Evolutionary conservation across 495 filamentous ascomycete species (phyloP).

Genomic region (Talaromyces stipitatus): DNA sequence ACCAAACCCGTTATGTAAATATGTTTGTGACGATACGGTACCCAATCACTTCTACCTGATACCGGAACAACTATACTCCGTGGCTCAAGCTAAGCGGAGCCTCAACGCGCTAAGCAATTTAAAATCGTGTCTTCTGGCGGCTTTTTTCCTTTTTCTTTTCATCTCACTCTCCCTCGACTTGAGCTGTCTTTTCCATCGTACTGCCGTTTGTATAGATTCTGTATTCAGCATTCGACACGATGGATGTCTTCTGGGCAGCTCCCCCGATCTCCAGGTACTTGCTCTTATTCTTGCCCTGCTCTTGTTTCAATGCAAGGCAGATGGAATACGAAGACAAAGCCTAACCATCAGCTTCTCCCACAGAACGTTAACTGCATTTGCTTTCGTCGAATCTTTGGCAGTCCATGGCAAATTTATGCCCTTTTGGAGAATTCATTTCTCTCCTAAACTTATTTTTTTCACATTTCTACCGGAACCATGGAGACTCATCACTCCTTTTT

Average conservation of each 20-base stretch:
- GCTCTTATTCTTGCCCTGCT: background rate
- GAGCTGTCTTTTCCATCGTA: background rate
- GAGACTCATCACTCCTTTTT: slow-evolving; percentile 62
- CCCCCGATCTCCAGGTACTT: slow-evolving; percentile 64
- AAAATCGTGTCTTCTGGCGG: background rate
- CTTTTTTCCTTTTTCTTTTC: background rate
- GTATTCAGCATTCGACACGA: slow-evolving; percentile 6
- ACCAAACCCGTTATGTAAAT: background rate
- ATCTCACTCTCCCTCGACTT: background rate
- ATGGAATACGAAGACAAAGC: slow-evolving; percentile 7
- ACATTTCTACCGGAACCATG: slow-evolving; percentile 61
- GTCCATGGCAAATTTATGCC: slow-evolving; percentile 54
- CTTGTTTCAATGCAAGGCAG: background rate
- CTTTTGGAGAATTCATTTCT: slow-evolving; percentile 49
- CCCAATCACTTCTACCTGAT: background rate
- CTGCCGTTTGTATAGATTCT: background rate
- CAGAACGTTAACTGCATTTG: slow-evolving; percentile 65
- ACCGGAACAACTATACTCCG: background rate
- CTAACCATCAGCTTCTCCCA: slow-evolving; percentile 29
- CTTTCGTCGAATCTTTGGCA: slow-evolving; percentile 54
- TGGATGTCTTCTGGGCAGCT: slow-evolving; percentile 64
- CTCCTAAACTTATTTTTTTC: slow-evolving; percentile 45
- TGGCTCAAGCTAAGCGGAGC: background rate
- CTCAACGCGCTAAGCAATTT: background rate
- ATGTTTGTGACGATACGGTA: background rate